Percentiles rank a stretch among this genome's conserved stretches.
These are phyloP conservation scores for Onygenales sp. DNA, from an alignment of 2,329 filamentous ascomycete species.

Conservation along the genomic window DNA sequence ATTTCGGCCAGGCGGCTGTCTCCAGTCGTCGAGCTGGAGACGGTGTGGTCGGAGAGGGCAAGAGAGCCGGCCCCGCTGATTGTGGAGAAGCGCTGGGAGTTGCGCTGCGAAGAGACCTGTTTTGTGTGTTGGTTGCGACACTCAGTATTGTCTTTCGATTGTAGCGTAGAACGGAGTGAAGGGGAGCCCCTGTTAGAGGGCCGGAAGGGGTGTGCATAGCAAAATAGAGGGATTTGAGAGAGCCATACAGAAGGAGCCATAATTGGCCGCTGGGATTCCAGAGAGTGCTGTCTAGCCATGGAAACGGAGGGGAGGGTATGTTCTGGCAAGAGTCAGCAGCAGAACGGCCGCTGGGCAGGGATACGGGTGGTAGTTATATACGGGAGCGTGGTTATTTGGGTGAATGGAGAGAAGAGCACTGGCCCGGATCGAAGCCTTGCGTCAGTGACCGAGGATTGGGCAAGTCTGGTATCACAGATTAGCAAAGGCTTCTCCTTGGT, in stretches of 20 bases:
- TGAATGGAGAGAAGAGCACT: background rate
- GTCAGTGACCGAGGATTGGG: background rate
- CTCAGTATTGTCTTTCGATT: background rate
- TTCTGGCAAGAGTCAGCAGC: no score
- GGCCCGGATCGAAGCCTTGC: background rate
- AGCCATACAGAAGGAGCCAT: slow-evolving; percentile 44
- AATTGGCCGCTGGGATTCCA: slow-evolving; percentile 47
- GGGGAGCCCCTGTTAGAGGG: slow-evolving; percentile 4
- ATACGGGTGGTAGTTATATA: background rate
- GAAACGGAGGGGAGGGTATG: background rate
- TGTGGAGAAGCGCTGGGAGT: slow-evolving; percentile 45
- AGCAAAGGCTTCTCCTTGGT: background rate
- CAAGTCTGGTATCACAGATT: background rate
- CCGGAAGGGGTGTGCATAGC: slow-evolving; percentile 9
- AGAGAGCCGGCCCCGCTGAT: slow-evolving; percentile 40
- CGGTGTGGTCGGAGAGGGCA: slow-evolving; percentile 37
- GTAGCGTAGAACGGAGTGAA: slow-evolving; percentile 2
- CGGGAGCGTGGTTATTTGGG: background rate
- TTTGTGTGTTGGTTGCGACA: slow-evolving; percentile 6
- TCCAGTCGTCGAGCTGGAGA: slow-evolving; percentile 27
- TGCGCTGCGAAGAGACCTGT: slow-evolving; percentile 37
- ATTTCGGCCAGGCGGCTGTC: slow-evolving; percentile 54
- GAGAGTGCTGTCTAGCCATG: slow-evolving; percentile 34
- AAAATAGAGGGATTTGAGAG: slow-evolving; percentile 8
- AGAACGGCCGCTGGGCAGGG: no score